phyloP scores from a whole-genome alignment of 768 basidiomycete species.

The Leccinum broughii region DNA sequence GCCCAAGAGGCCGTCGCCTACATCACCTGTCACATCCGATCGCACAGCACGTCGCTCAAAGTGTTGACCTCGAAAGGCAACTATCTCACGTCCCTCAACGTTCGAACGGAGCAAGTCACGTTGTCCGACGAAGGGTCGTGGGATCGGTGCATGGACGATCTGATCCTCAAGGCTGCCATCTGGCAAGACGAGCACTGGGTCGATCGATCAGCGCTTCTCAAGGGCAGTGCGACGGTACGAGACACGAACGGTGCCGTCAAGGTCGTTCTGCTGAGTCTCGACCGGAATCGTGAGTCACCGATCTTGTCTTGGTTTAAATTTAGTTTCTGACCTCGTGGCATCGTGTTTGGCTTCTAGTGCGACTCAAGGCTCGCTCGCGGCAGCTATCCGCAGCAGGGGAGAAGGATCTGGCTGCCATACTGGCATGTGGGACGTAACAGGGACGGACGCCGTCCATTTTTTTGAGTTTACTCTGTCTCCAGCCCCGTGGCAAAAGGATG shows the following conservation, averaged over 20 bases:
- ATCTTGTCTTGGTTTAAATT: constrained; percentile 14
- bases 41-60: constrained; percentile 78
- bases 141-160: constrained; percentile 90
- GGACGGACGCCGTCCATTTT: background rate
- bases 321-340: constrained; percentile 11
- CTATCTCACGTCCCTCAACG: constrained; percentile 78
- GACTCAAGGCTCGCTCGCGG: constrained; percentile 85
- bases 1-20: constrained; percentile 75
- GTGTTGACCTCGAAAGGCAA: constrained; percentile 95
- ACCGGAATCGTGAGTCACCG: constrained; percentile 77
- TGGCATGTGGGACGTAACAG: constrained; percentile 40
- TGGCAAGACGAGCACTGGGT: constrained; percentile 95
- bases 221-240: constrained; percentile 31
- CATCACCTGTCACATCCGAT: constrained; percentile 72
- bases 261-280: constrained; percentile 87
- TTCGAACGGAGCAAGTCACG: constrained; percentile 84
- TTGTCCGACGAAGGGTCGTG: constrained; percentile 50
- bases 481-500: background rate
- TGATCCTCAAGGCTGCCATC: constrained; percentile 87
- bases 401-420: constrained; percentile 75
- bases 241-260: constrained; percentile 59
- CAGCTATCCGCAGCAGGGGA: constrained; percentile 85
- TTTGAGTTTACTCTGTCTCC: background rate
- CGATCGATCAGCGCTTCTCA: constrained; percentile 77
- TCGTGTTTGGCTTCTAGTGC: constrained; percentile 51